Base-by-base conservation (phyloP, 2,329 filamentous ascomycete species). In the Neofusicoccum cordaticola region DNA sequence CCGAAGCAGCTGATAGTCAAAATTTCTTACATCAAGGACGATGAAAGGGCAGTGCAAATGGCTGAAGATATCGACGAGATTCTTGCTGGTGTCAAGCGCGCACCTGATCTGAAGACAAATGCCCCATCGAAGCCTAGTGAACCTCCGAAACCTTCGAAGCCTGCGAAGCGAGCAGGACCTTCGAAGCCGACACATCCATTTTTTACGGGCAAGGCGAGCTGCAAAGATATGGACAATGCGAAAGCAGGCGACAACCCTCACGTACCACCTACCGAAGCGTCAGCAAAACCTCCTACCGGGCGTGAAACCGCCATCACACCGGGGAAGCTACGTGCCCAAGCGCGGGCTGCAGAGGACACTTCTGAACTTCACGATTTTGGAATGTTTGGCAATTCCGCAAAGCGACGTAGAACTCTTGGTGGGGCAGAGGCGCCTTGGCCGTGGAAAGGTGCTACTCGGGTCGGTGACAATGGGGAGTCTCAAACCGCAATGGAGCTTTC, bases 351-450 rank as follows among this genome's bases (percentile, higher is more conserved):
- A 5, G 47, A 65, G 57, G 42, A 63, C 9, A 44, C 7, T 71
- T 15, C 68, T 70, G 47, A 70, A 68, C 8, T 65, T 65, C 9
- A 69, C 68, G 17, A 62, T 67, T 11, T 74, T 73, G 64, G 73
- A 68, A 17, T 65, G 56, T 17, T 35, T 1, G 56, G 41, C 34
- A 66, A 45, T 60, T 67, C 50, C 4, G 47, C 64, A 64, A 41
- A 68, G 66, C 42, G 69, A 65, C 53, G 72, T 62, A 34, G 69
- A 4, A 91, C 86, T 70, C 81, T 89, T n/a, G 86, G 88, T 0
- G 90, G 90, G 2, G 82, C 81, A 67, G 82, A 90, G 62, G 85
- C 91, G 3, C 81, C 86, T n/a, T 95, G 91, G 89, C 91, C 91
- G 42, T 84, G 85, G 56, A 82, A 83, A 67, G 89, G 82, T 6